Percentiles rank a stretch among this genome's conserved stretches.
Evolutionary conservation across 2,329 filamentous ascomycete species (phyloP).

Genomic region (Cercospora sesami): DNA sequence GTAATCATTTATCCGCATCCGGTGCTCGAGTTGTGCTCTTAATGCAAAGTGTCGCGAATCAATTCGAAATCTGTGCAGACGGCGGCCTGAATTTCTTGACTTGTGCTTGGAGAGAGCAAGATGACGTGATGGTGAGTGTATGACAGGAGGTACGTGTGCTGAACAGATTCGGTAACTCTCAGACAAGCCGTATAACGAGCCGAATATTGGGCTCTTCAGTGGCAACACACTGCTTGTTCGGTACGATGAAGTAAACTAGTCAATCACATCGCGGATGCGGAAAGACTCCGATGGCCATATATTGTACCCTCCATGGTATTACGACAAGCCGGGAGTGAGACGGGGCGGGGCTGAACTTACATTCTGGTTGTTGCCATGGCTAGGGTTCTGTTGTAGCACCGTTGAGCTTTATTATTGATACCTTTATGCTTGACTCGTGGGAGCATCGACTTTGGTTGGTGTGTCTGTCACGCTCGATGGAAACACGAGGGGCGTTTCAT

Average conservation of each 20-base stretch:
- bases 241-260: neutral
- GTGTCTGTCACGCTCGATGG: neutral
- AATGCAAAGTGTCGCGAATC: neutral
- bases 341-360: neutral
- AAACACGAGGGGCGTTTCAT: neutral
- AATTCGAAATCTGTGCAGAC: neutral
- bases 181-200: neutral
- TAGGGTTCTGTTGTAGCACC: neutral
- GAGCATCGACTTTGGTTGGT: neutral
- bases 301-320: neutral
- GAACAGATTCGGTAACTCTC: neutral
- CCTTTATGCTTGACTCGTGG: neutral
- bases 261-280: neutral
- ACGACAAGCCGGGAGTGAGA: neutral
- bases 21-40: neutral
- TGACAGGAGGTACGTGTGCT: neutral
- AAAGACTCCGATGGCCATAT: neutral
- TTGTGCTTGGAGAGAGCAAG: neutral
- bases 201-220: neutral
- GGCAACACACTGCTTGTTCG: neutral
- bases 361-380: slow-evolving; percentile 6
- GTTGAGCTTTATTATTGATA: neutral
- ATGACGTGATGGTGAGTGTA: neutral
- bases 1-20: neutral
- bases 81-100: neutral